Base-by-base conservation (phyloP, 1,284 basidiomycete species). In the Trichosporon sp. region DNA sequence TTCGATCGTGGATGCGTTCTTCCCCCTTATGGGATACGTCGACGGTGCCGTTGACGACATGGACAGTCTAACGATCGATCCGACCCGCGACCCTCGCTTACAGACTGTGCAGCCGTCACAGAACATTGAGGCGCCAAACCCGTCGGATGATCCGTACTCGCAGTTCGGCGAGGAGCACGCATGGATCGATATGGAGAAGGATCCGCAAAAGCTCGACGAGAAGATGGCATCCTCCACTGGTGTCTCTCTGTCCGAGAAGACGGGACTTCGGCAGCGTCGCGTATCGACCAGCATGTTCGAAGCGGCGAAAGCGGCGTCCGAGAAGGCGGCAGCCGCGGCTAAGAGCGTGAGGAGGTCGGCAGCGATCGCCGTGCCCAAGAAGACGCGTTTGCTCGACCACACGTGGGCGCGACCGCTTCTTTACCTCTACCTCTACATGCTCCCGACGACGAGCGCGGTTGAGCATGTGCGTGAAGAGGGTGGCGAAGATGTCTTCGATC, bases 1-100 rank as follows among this genome's bases (percentile, higher is more conserved):
- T 80, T 96, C 94, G 1, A 90, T 98, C 67, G 94, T 98, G 38
- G 96, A 98, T 80, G 90, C 93, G 1, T 97, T 97, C 84, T 94
- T 95, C 82, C 95, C 96, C 1, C 87, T 94, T 70, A 86, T 96
- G 65, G 88, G 91, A 68, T 91, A 91, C 71, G 91, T 98, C 61
- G 94, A 94, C 79, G 87, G 87, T 66, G 94, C 97, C 79, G 90
- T 94, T 0, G 87, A 89, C 70, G 89, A 89, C 32, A 89, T 97
- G 67, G 93, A 96, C 76, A 86, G 88, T 14, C 83, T 92, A 46
- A 89, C 94, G 11, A 88, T 84, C 59, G 82, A 84, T 68, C 84
- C 84, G 14, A 76, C 80, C 1, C 68, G 66, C 1, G 72, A 75
- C 43, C 71, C 74, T 12, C 71, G 72, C 19, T 7, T 56, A 1